Percentiles rank a stretch among this genome's conserved stretches.
These are phyloP conservation scores for Aspergillus pseudoterreus DNA, from an alignment of 2,329 filamentous ascomycete genomes.

Conservation along the genomic window DNA sequence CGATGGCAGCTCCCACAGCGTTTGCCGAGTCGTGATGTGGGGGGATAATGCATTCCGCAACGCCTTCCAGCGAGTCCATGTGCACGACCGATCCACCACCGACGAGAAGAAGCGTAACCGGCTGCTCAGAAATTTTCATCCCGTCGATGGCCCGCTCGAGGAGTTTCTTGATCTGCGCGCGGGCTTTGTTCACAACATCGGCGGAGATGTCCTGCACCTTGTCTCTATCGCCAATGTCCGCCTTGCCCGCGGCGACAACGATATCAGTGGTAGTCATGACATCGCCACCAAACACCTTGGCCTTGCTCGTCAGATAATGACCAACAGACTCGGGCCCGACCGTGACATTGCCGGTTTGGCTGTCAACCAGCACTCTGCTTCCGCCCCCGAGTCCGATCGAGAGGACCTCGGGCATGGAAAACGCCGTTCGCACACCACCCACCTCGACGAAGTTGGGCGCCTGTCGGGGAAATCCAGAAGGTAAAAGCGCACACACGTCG, in stretches of 20 bases:
- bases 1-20: constrained; percentile 59
- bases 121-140: constrained; percentile 55
- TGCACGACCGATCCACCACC: constrained; percentile 56
- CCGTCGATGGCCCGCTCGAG: constrained; percentile 53
- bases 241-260: constrained; percentile 21
- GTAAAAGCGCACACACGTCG: constrained; percentile 56
- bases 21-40: constrained; percentile 56
- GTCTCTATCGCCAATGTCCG: neutral
- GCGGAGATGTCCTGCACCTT: neutral
- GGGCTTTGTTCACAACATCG: constrained; percentile 14
- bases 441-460: constrained; percentile 57
- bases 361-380: constrained; percentile 36
- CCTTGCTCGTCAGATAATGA: constrained; percentile 46
- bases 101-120: constrained; percentile 53
- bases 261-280: constrained; percentile 54
- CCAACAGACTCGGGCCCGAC: constrained; percentile 59
- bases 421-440: constrained; percentile 58
- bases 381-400: constrained; percentile 58
- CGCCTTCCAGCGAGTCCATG: constrained; percentile 47
- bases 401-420: constrained; percentile 55
- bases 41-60: constrained; percentile 50
- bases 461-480: constrained; percentile 58
- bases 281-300: constrained; percentile 52
- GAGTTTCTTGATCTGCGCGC: constrained; percentile 41
- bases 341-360: constrained; percentile 23